Base-by-base conservation (phyloP, 2,329 filamentous ascomycete genomes). In the Botrytis porri region DNA sequence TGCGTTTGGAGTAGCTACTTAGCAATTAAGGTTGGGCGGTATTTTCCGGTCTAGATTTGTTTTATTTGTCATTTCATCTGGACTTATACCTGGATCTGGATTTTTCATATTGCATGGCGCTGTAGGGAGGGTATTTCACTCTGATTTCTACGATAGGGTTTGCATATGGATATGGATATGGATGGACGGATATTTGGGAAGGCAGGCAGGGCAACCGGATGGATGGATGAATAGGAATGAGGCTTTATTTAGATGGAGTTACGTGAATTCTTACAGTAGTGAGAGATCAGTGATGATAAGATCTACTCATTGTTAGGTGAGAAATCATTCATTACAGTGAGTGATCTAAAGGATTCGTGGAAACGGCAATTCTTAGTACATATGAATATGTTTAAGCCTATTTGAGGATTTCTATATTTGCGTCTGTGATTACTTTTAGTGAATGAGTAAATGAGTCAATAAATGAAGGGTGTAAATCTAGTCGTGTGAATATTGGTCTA, bases 1-100 rank as follows among this genome's bases (percentile, higher is more conserved):
- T 71, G 69, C 61, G 39, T 65, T 62, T 60, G 54, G 66, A 69
- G 65, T 69, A 57, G 35, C 35, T 69, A 32, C 35, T 67, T 41
- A 6, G 37, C 65, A 57, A 57, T 57, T 32, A 16, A 43, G 65
- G 51, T 12, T 25, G n/a, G 51, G 48, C 12, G 64, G 65, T 32
- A 57, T 57, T 57, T 57, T 25, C n/a, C 18, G 25, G 48, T 69
- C 35, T 22, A 41, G 48, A 16, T 69, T 67, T 63, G 45, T 7
- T 8, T 57, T 32, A 69, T 59, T n/a, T 57, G 48, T 51, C 39
- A 69, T n/a, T 57, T 51, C 48, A 57, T 20, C 65, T 69, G 65
- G 61, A 41, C 61, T 29, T 57, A 57, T 57, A 57, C 51, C 37
- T 63, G 61, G 65, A 57, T 69, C 48, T 57, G 37, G 35, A 59